Percentiles rank a stretch among this genome's conserved stretches.
Conservation (phyloP, 805 yeast genomes). For the Komagataella kurtzmanii region DNA sequence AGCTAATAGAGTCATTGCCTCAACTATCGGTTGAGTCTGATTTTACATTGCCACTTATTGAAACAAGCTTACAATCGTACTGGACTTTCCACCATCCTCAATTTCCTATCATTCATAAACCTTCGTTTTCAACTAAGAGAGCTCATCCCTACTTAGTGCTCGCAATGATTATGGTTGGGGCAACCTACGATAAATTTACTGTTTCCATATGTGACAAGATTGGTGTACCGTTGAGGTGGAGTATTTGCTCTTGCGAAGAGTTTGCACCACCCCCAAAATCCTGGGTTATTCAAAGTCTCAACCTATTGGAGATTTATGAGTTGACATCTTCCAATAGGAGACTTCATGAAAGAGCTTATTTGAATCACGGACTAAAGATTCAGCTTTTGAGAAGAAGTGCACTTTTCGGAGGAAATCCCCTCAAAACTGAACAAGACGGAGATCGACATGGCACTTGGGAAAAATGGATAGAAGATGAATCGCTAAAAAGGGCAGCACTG, state of each 20-base stretch:
- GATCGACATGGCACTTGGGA: constrained; percentile 19
- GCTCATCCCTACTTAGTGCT: constrained; percentile 39
- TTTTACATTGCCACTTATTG: background rate
- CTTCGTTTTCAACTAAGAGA: constrained; percentile 33
- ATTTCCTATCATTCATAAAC: constrained; percentile 31
- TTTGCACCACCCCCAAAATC: constrained; percentile 31
- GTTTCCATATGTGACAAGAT: constrained; percentile 18
- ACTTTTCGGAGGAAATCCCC: constrained; percentile 26
- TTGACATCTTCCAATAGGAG: constrained; percentile 27
- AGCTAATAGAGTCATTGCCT: background rate
- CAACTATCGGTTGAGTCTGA: background rate
- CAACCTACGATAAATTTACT: constrained; percentile 13
- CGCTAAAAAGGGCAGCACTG: constrained; percentile 58
- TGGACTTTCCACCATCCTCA: constrained; percentile 48
- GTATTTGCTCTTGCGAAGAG: constrained; percentile 28
- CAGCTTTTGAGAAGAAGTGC: constrained; percentile 36
- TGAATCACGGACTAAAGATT: constrained; percentile 38
- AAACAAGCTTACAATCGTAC: constrained; percentile 18
- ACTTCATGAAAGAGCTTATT: constrained; percentile 36
- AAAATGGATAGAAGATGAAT: constrained; percentile 66
- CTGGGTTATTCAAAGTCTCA: constrained; percentile 35
- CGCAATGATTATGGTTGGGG: constrained; percentile 44
- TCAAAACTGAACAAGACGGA: constrained; percentile 15
- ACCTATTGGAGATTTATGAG: constrained; percentile 33
- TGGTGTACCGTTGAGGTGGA: constrained; percentile 29